Evolutionary conservation across 2,329 filamentous ascomycete genomes (phyloP).

Genomic region (Fusarium miscanthi): DNA sequence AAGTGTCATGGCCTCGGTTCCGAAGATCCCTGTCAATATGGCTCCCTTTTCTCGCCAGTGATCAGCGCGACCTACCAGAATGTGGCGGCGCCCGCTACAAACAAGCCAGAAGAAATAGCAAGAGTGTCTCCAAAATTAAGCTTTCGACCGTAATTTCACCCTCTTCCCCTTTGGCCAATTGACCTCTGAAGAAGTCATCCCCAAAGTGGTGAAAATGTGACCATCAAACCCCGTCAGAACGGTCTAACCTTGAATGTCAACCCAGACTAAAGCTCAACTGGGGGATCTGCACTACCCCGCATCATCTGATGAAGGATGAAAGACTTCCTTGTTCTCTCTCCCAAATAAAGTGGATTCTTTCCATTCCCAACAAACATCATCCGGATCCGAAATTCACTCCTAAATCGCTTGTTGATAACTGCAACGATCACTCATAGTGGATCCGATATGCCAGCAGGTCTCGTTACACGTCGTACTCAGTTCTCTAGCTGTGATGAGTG

Average conservation of each 20-base stretch:
- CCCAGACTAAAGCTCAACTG: conserved; percentile 21
- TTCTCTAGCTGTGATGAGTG: conserved; percentile 51
- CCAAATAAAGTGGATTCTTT: conserved; percentile 1
- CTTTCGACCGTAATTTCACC: neutral
- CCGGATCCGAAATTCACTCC: conserved; percentile 27
- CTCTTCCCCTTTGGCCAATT: neutral
- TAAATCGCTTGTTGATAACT: neutral
- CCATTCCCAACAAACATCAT: conserved; percentile 5
- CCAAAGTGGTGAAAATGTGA: neutral
- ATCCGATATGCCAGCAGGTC: conserved; percentile 27
- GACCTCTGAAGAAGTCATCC: neutral
- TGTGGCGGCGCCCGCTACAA: conserved; percentile 15
- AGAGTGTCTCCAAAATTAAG: neutral
- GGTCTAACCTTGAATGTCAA: neutral
- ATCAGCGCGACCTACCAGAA: neutral
- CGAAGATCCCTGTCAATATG: conserved; percentile 23
- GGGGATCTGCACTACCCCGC: conserved; percentile 38
- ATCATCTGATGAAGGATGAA: neutral
- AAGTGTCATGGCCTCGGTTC: conserved; percentile 28
- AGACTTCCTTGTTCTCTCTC: conserved; percentile 6
- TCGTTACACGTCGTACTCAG: conserved; percentile 48
- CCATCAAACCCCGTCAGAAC: neutral
- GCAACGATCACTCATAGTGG: neutral
- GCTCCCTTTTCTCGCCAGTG: neutral
- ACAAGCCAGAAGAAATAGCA: neutral